phyloP scores from a whole-genome alignment of 2,329 filamentous ascomycete species.

The Byssoonygena ceratinophila region DNA sequence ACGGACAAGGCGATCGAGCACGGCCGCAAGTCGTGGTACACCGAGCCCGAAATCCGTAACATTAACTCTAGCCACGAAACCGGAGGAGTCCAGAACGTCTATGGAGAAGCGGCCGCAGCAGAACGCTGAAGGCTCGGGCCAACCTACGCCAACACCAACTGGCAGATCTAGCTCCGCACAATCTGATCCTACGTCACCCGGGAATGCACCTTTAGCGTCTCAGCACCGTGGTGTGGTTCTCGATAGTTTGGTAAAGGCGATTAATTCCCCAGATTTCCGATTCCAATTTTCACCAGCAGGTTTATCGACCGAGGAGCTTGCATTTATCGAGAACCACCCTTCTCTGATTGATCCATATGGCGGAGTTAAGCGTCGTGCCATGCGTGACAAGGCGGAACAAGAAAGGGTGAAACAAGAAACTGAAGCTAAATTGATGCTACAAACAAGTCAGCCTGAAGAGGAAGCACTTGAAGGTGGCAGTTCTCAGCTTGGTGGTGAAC shows the following conservation, averaged over 20 bases:
- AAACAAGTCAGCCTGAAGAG: slow-evolving; percentile 48
- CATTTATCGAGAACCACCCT: slow-evolving; percentile 51
- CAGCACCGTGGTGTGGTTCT: slow-evolving; percentile 25
- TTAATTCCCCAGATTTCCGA: slow-evolving; percentile 42
- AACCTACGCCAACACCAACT: slow-evolving; percentile 22
- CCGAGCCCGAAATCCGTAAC: slow-evolving; percentile 61
- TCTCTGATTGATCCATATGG: slow-evolving; percentile 74
- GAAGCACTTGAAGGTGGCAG: slow-evolving; percentile 75
- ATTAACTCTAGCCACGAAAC: slow-evolving; percentile 33
- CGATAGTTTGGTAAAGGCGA: slow-evolving; percentile 37
- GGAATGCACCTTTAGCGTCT: slow-evolving; percentile 18
- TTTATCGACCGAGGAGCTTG: slow-evolving; percentile 40
- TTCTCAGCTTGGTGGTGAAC: slow-evolving; percentile 81
- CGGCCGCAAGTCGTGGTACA: slow-evolving; percentile 68
- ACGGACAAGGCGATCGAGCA: slow-evolving; percentile 58
- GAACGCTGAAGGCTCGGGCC: slow-evolving; percentile 20
- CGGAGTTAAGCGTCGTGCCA: slow-evolving; percentile 66
- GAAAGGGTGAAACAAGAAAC: slow-evolving; percentile 45
- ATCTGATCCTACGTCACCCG: not conserved
- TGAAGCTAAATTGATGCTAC: slow-evolving; percentile 44
- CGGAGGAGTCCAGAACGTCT: slow-evolving; percentile 28
- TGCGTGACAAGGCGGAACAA: slow-evolving; percentile 61
- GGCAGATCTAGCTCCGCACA: slow-evolving; percentile 9
- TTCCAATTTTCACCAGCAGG: slow-evolving; percentile 44
- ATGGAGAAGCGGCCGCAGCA: slow-evolving; percentile 23